Conservation (phyloP, 139 green algal genomes). For the Chlorella sorokiniana region DNA sequence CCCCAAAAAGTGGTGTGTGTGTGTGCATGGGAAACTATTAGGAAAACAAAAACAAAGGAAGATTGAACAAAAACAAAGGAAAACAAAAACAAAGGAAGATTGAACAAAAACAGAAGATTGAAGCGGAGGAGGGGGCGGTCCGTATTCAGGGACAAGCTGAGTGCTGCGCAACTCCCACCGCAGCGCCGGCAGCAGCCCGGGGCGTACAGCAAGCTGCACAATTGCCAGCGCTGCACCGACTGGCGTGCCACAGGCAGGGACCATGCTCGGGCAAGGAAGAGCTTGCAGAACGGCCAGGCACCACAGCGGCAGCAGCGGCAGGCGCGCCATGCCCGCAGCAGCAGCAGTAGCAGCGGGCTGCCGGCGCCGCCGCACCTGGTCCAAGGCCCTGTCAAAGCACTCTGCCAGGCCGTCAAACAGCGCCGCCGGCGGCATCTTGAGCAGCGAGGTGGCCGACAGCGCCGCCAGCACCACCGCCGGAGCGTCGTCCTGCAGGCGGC, state of each 20-base stretch:
- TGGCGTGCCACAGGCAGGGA: neutral
- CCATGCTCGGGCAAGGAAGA: no score
- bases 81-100: neutral
- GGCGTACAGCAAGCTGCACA: no score
- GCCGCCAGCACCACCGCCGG: slow-evolving; percentile 39
- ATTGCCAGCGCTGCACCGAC: neutral
- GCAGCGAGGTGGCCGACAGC: slow-evolving; percentile 12
- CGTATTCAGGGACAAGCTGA: no score
- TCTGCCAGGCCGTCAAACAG: slow-evolving; percentile 30
- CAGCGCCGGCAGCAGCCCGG: no score
- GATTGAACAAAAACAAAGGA: neutral
- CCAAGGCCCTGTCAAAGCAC: slow-evolving; percentile 16
- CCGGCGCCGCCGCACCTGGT: slow-evolving; percentile 4
- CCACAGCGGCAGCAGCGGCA: no score
- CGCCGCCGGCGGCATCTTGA: slow-evolving; percentile 6
- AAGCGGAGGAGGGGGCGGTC: no score
- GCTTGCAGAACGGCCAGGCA: no score
- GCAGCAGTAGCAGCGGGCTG: no score
- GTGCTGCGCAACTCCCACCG: no score
- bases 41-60: neutral
- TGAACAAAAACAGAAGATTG: neutral
- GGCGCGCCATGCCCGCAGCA: no score
- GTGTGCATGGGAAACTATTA: neutral
- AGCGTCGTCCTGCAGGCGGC: slow-evolving; percentile 49
- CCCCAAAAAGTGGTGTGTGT: no score